Evolutionary conservation across 495 filamentous ascomycete genomes (phyloP), one percentile per base, ranked within the genome.

Genomic region (Aspergillus wentii): DNA sequence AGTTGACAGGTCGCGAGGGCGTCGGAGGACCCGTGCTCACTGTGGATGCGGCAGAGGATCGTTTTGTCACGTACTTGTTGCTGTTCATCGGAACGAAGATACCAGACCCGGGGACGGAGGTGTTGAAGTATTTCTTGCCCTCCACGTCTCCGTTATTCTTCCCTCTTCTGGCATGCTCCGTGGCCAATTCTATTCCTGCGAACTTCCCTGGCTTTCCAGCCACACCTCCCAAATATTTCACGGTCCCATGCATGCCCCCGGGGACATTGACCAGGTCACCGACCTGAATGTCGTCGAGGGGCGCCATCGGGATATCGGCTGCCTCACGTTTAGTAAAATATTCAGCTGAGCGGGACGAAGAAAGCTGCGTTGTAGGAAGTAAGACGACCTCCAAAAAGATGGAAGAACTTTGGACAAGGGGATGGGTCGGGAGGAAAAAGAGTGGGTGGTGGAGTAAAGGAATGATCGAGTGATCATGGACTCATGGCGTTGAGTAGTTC

Each of bases 111-210:
- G 83, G 75, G 23, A 79, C 64, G 2, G 78, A 74, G 6, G 94
- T 95, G 3, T 71, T 74, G 55, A 98, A 98, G 65, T 98, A 98
- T 30, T 60, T 62, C 27, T 56, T 57, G 17, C 92, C 94, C 44
- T 99, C 92, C 32, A 99, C 94, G 66, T 94, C 91, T 23, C 92
- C 92, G 49, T 74, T 91, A 55, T 99, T 99, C 69, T 99, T 98
- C 21, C 92, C 92, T 52, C 86, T 76, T 22, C 71, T 59, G 30
- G 91, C 82, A 57, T 79, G 88, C 45, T 94, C 86, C 35, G 75
- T 66, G 47, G 84, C 81, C 43, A 99, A 68, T 59, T 99, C 94
- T 30, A 99, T 87, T n/a, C 92, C 92, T 17, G 85, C 89, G 69
- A 97, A 99, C 9, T 77, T 74, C 26, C 92, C 92, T 34, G 85